These are phyloP conservation scores for Xylariaceae sp. DNA, from an alignment of 2,329 filamentous ascomycete genomes.

Conservation along the genomic window DNA sequence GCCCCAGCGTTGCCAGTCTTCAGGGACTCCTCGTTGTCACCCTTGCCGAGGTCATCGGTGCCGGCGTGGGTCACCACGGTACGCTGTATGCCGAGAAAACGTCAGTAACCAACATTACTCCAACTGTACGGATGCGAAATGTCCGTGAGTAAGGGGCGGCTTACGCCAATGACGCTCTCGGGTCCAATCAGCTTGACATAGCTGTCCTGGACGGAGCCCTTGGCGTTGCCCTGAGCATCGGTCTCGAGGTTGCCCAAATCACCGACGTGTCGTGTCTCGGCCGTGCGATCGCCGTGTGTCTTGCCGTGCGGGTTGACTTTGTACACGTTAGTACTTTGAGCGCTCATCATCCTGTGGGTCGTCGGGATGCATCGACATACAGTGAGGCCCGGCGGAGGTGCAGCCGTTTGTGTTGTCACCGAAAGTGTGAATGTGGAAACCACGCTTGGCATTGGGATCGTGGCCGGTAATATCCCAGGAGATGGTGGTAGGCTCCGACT, in stretches of 20 bases:
- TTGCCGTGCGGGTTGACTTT: constrained; percentile 93
- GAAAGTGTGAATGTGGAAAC: constrained; percentile 98
- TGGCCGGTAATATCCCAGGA: constrained; percentile 89
- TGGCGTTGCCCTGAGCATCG: constrained; percentile 83
- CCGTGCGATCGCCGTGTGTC: constrained; percentile 80
- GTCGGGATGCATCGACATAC: constrained; percentile 48
- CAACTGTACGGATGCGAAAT: no score
- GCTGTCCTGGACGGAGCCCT: constrained; percentile 74
- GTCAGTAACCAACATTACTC: constrained; percentile 20
- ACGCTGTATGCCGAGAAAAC: constrained; percentile 49
- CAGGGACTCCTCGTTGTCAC: constrained; percentile 87
- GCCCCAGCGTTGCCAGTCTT: constrained; percentile 95
- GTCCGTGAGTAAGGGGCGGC: constrained; percentile 23
- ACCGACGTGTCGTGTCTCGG: constrained; percentile 87
- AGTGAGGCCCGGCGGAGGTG: constrained; percentile 96
- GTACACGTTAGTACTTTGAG: constrained; percentile 10
- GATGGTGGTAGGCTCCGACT: constrained; percentile 77
- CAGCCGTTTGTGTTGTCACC: constrained; percentile 99
- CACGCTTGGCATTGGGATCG: constrained; percentile 92
- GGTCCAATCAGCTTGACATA: constrained; percentile 93
- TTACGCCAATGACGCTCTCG: constrained; percentile 88
- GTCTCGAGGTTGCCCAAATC: constrained; percentile 97
- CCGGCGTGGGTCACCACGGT: constrained; percentile 92
- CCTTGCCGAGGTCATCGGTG: constrained; percentile 94
- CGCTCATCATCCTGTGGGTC: constrained; percentile 1